Evolutionary conservation across 129 eudicot species (phyloP), one percentile per base, ranked within the genome.

Genomic region (Daucus carota): DNA sequence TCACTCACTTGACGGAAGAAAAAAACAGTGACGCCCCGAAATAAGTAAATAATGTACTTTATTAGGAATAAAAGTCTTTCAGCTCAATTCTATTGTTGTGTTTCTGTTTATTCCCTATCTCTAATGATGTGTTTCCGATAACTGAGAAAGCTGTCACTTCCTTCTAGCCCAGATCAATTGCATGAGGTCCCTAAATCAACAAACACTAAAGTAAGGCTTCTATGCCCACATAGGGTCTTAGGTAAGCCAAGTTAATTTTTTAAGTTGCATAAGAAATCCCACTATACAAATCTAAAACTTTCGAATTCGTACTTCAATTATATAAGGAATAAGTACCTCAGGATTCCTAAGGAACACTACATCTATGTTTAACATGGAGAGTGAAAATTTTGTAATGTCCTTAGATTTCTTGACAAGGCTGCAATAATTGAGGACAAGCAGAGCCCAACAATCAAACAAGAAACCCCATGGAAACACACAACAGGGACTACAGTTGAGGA

Each of bases 401-500:
- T 28, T 72, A 91, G 94, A 65, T 88, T 87, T 82, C 89, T 91
- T 10, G 90, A 88, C 75, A 91, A 87, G 77, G 97, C 97, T 1
- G 90, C 97, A 31, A 77, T 91, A 6, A 71, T 88, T 4, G 87
- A 87, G 47, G 86, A 82, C 43, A 63, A 81, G 36, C 84, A 77
- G 77, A 69, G 4, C 26, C 6, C 76, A 6, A 32, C 33, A 28
- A 77, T 72, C 41, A 75, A 81, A 32, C 75, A 65, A 74, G 79
- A 79, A 29, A 80, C 73, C 78, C 87, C 90, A 57, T 90, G 98
- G 98, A 87, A 85, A 80, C 89, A 91, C 26, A 76, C 89, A 41
- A 93, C 96, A 0, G 89, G 90, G 12, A 93, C 98, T 36, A 81
- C 75, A 73, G 96, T 93, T 11, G 97, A 93, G 65, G 96, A 93